Evolutionary conservation across 2,329 filamentous ascomycete genomes (phyloP).

Genomic region (Botrytis hyacinthi): DNA sequence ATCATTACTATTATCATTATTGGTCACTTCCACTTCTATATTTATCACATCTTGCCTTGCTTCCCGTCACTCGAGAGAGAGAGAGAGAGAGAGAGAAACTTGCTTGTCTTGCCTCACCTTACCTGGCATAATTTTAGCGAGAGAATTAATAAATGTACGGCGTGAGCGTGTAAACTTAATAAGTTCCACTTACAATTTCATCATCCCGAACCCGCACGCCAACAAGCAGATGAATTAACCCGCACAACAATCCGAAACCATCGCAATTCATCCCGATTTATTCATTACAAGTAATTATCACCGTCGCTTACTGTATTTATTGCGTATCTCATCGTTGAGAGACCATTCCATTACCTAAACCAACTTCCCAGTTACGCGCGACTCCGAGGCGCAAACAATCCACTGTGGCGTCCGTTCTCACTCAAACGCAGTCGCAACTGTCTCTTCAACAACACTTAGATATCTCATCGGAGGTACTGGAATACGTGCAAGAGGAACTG

Average conservation of each 20-base stretch:
- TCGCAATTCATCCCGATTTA: constrained; percentile 22
- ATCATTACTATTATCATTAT: too few species aligned
- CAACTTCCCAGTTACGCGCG: constrained; percentile 23
- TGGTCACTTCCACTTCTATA: background rate
- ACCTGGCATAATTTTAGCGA: constrained; percentile 12
- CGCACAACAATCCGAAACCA: constrained; percentile 9
- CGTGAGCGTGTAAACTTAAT: constrained; percentile 3
- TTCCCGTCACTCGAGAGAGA: background rate
- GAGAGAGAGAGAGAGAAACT: background rate
- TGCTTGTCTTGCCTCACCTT: background rate
- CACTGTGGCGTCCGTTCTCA: constrained; percentile 35
- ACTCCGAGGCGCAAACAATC: constrained; percentile 25
- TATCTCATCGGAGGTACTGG: constrained; percentile 52
- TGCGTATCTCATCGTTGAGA: background rate
- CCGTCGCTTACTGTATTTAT: background rate
- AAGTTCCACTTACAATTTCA: constrained; percentile 22
- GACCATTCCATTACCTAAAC: constrained; percentile 1
- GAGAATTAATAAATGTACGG: constrained; percentile 9
- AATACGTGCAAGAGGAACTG: constrained; percentile 48
- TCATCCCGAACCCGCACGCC: constrained; percentile 21
- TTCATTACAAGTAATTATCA: background rate
- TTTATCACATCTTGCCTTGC: background rate
- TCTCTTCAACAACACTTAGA: constrained; percentile 61
- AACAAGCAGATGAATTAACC: constrained; percentile 16
- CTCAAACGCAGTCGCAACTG: constrained; percentile 42